Evolutionary conservation across 176 grass and related monocot genomes (phyloP).

Genomic region (Saccharum officinarum): DNA sequence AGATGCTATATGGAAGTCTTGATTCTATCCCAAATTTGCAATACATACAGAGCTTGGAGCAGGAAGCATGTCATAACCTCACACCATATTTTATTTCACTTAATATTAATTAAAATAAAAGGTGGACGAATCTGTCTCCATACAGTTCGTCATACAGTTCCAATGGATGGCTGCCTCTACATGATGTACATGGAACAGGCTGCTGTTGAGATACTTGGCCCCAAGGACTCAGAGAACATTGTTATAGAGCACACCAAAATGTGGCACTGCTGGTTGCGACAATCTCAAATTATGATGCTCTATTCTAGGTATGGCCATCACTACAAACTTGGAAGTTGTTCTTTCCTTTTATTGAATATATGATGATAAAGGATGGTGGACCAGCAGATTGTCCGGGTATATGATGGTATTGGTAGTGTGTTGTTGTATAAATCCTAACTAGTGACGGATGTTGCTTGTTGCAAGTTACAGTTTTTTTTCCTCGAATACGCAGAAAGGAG

Average conservation of each 20-base stretch:
- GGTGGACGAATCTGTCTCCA: conserved; percentile 4
- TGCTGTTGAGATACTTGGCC: conserved; percentile 36
- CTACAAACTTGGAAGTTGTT: neutral
- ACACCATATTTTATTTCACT: neutral
- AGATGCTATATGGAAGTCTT: conserved; percentile 54
- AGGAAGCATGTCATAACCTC: conserved; percentile 3
- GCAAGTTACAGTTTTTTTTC: neutral
- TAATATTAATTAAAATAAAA: neutral
- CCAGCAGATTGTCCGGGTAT: neutral
- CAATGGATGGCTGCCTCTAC: conserved; percentile 45
- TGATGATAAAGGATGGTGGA: neutral
- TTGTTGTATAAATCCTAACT: neutral
- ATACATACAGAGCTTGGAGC: conserved; percentile 3
- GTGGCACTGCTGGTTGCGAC: conserved; percentile 37
- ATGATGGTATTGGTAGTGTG: neutral
- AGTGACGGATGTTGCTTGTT: neutral
- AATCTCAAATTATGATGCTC: conserved; percentile 40
- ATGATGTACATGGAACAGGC: conserved; percentile 36
- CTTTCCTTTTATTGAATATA: neutral
- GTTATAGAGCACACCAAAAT: conserved; percentile 36
- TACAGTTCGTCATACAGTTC: too few species aligned
- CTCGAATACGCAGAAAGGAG: too few species aligned
- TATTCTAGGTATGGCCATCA: neutral
- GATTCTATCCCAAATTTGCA: conserved; percentile 41
- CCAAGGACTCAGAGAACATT: neutral